phyloP scores from a whole-genome alignment of 805 yeast genomes.

The Ogataea trehaloabstinens region DNA sequence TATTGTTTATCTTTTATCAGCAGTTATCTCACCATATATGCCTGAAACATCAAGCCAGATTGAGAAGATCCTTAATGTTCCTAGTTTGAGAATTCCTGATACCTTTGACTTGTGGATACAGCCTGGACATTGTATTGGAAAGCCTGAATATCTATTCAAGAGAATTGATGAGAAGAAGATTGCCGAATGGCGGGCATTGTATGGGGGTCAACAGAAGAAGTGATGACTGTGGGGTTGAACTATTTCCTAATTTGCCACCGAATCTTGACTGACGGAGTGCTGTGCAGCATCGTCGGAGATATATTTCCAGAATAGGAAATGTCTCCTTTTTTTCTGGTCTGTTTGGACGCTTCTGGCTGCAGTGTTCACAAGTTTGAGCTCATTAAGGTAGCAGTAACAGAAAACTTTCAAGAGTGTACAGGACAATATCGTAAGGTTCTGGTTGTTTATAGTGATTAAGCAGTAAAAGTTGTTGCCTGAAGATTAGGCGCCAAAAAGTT shows the following conservation, averaged over 20 bases:
- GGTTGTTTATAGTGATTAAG: no score
- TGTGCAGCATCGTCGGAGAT: not conserved
- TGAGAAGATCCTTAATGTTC: conserved; percentile 77
- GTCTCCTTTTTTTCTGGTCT: not conserved
- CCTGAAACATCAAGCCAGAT: conserved; percentile 78
- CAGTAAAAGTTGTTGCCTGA: no score
- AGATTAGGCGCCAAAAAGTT: no score
- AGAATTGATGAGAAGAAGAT: conserved; percentile 90
- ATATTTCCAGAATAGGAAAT: not conserved
- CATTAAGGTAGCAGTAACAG: no score
- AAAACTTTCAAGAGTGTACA: no score
- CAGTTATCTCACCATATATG: conserved; percentile 83
- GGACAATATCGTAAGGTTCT: no score
- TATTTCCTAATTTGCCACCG: not conserved
- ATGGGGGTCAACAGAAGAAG: conserved; percentile 70
- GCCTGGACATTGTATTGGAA: conserved; percentile 84
- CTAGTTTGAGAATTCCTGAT: conserved; percentile 74
- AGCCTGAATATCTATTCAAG: conserved; percentile 86
- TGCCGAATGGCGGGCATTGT: conserved; percentile 80
- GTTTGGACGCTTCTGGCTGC: no score
- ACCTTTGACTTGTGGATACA: conserved; percentile 64
- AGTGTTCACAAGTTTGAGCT: no score
- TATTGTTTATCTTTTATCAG: conserved; percentile 79
- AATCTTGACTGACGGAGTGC: no score
- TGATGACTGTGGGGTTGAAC: not conserved